These are phyloP conservation scores for Manihot esculenta DNA, from an alignment of 441 rosid species.

Conservation along the genomic window DNA sequence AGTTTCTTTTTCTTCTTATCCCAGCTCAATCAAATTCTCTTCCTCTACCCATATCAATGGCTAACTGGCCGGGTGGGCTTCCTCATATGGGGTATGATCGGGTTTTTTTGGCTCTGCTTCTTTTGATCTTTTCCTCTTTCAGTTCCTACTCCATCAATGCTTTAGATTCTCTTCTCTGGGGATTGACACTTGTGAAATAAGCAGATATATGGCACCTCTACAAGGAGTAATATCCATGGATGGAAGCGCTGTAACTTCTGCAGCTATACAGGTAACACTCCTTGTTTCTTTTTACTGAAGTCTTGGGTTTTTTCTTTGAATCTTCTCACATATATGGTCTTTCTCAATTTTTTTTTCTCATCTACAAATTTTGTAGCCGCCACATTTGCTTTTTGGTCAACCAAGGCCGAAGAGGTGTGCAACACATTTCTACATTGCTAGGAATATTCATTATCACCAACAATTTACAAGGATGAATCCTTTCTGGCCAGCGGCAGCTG, in stretches of 20 bases:
- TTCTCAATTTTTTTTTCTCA: not conserved
- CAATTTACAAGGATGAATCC: constrained; percentile 80
- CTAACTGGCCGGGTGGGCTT: constrained; percentile 93
- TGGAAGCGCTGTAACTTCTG: constrained; percentile 58
- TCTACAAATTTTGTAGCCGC: constrained; percentile 67
- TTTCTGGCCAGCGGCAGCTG: constrained; percentile 87
- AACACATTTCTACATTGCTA: constrained; percentile 89
- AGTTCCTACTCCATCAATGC: not conserved
- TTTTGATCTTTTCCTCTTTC: not conserved
- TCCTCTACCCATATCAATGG: constrained; percentile 75
- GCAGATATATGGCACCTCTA: constrained; percentile 86
- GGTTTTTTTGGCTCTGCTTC: constrained; percentile 1
- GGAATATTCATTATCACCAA: constrained; percentile 68
- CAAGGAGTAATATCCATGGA: constrained; percentile 92
- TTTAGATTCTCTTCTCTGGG: constrained; percentile 12
- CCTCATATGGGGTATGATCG: constrained; percentile 87
- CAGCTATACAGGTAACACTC: constrained; percentile 66
- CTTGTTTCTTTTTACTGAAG: not conserved
- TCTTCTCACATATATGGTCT: too few relatives aligned
- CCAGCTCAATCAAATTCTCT: constrained; percentile 68
- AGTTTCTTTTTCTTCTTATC: not conserved
- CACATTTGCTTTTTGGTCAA: constrained; percentile 68
- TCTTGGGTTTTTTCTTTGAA: not conserved
- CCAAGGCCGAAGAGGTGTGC: constrained; percentile 92
- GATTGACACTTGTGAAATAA: constrained; percentile 27